Evolutionary conservation across 805 yeast species (phyloP).

Genomic region (Vanderwaltozyma yarrowii): DNA sequence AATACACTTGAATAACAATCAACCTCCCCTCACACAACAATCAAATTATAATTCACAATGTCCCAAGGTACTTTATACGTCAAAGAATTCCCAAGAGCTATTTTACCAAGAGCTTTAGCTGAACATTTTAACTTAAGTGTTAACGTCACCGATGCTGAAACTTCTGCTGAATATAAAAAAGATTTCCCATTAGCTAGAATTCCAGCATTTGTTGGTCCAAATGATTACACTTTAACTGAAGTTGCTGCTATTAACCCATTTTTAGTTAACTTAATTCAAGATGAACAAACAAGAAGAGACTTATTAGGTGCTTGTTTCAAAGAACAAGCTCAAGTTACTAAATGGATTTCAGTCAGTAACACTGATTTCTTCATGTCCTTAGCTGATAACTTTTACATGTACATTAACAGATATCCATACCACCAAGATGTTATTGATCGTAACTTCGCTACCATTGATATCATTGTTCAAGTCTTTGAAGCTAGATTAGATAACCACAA

Average conservation of each 20-base stretch:
- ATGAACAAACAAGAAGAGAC: slow-evolving; percentile 28
- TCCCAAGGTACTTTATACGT: slow-evolving; percentile 4
- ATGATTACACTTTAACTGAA: slow-evolving; percentile 66
- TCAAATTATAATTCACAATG: too few species aligned
- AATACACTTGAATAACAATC: too few species aligned
- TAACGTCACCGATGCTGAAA: slow-evolving; percentile 33
- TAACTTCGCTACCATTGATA: slow-evolving; percentile 30
- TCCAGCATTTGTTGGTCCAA: slow-evolving; percentile 66
- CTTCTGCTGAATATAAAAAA: slow-evolving; percentile 27
- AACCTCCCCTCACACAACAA: too few species aligned
- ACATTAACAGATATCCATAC: slow-evolving; percentile 57
- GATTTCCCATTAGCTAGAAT: slow-evolving; percentile 54
- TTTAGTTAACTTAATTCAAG: slow-evolving; percentile 28
- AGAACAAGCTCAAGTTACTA: slow-evolving; percentile 45
- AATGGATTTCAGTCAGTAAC: slow-evolving; percentile 70
- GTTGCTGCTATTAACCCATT: slow-evolving; percentile 51
- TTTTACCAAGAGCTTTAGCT: slow-evolving; percentile 37
- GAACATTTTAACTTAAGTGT: slow-evolving; percentile 53
- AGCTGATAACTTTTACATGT: slow-evolving; percentile 43
- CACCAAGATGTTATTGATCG: slow-evolving; percentile 55
- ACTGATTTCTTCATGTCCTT: slow-evolving; percentile 46
- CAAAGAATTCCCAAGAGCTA: slow-evolving; percentile 36
- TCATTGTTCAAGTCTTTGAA: slow-evolving; percentile 39
- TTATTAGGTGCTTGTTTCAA: slow-evolving; percentile 41
- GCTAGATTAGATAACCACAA: slow-evolving; percentile 47